Base-by-base conservation (phyloP, 257 asterid species). In the Leonotis leonurus region DNA sequence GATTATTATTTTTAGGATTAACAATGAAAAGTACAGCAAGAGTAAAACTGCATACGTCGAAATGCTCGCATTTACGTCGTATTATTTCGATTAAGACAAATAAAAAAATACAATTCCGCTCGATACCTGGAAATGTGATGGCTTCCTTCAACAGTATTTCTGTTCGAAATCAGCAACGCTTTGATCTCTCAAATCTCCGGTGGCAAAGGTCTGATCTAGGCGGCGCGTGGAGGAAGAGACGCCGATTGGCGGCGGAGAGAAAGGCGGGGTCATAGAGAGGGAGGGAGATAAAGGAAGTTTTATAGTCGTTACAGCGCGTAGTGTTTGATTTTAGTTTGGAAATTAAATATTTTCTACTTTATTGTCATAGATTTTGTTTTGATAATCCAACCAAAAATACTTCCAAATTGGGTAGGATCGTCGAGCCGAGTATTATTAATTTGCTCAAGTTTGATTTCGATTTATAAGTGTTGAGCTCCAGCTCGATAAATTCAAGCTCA, bases 231-330 rank as follows among this genome's bases (percentile, higher is more conserved):
- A 64, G 61, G 53, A 60, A 22, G 61, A 33, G 24, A 46, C 66
- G 71, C 52, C 56, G 68, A 51, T 57, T 61, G 17, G 49, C 65
- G 78, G 72, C 72, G 75, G 73, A 56, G 56, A 39, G 32, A 64
- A 26, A 32, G 51, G 30, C 39, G 5, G 41, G 40, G 13, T 12
- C n/a, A 35, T 35, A n/a, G 41, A 6, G 22, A 27, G 29, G 26
- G 61, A 17, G 17, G 50, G 36, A 50, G n/a, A n/a, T n/a, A n/a
- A 58, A 58, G 6, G 24, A 14, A 35, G 49, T 65, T 50, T 36
- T 30, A 29, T 65, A 55, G 68, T 30, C 51, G 74, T 41, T 57
- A 12, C 29, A 30, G 20, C 64, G 32, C 43, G 33, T 43, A 18
- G 27, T 32, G n/a, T 32, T 18, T 22, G 35, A 37, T 36, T 57